Evolutionary conservation across 1,139 yeast genomes (phyloP), one percentile per base, ranked within the genome.

Genomic region (Debaryomyces singareniensis): DNA sequence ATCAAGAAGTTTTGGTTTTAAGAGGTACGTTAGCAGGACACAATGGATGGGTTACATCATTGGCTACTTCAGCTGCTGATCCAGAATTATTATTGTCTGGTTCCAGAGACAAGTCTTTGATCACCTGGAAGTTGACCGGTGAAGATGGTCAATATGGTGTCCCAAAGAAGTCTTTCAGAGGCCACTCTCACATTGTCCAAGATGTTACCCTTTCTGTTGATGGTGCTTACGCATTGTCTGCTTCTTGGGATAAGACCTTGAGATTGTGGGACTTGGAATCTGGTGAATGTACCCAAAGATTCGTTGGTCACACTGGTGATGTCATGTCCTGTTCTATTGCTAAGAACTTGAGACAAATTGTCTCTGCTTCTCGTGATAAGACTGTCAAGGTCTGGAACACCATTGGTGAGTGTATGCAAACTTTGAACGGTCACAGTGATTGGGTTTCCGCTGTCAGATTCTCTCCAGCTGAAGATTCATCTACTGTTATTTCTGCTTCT

Each of bases 301-400:
- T 91, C 63, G 96, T 83, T 51, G 99, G 98, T 60, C 99, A 91
- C 94, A 78, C 78, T 50, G 85, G 89, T 61, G 99, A 91, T 67
- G 98, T 91, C 50, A 75, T 89, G 71, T 87, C 97, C 44, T 96
- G 91, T 56, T 84, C 96, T 51, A 86, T 91, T 69, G 84, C 97
- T 60, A 78, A 85, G 68, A 86, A 85, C 80, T 89, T 91, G 71
- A 85, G 96, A 77, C 95, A 87, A 75, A 86, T 91, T 61, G 96
- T 89, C 50, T 89, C 98, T 67, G 95, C 96, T 69, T 89, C 97
- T 54, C 89, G 98, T 74, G 98, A 91, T 72, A 85, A 86, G 79
- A 84, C 97, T 69, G 89, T 91, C 71, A 89, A 86, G 79, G 89
- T 91, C 72, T 91, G 98, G 98, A 89, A 93, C 83, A 86, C 95